Percentiles rank a stretch among this genome's conserved stretches.
Evolutionary conservation across 1,139 yeast genomes (phyloP).

Genomic region (Yamadazyma friedrichii): DNA sequence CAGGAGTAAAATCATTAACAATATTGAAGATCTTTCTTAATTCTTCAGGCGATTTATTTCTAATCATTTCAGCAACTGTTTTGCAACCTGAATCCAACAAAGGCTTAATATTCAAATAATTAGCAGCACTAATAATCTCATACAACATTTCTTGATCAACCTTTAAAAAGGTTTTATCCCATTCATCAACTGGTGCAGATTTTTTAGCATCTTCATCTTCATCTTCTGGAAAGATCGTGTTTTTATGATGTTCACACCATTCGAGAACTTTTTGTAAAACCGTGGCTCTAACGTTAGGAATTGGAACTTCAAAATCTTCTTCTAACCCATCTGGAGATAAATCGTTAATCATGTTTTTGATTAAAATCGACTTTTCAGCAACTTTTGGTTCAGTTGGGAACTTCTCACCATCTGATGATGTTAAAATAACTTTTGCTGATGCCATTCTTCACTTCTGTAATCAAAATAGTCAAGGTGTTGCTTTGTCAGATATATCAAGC

Average conservation of each 20-base stretch:
- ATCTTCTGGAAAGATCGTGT: slow-evolving; percentile 69
- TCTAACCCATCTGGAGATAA: slow-evolving; percentile 60
- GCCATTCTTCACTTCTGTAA: neutral
- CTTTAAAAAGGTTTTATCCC: slow-evolving; percentile 95
- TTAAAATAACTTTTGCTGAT: slow-evolving; percentile 59
- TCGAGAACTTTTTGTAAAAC: slow-evolving; percentile 90
- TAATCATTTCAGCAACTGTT: slow-evolving; percentile 97
- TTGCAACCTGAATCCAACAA: slow-evolving; percentile 94
- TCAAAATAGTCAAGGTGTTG: neutral
- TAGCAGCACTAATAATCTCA: slow-evolving; percentile 94
- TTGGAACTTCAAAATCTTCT: slow-evolving; percentile 80
- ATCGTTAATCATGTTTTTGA: slow-evolving; percentile 90
- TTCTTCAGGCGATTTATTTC: slow-evolving; percentile 94
- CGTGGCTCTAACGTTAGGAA: slow-evolving; percentile 84
- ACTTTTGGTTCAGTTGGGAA: slow-evolving; percentile 78
- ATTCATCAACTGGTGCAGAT: slow-evolving; percentile 83
- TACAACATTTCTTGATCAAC: slow-evolving; percentile 99
- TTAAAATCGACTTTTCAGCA: slow-evolving; percentile 84
- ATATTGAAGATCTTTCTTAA: slow-evolving; percentile 95
- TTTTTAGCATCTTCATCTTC: slow-evolving; percentile 82
- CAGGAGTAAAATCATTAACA: slow-evolving; percentile 92
- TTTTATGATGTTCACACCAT: slow-evolving; percentile 97
- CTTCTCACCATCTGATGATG: slow-evolving; percentile 72
- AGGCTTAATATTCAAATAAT: slow-evolving; percentile 90
- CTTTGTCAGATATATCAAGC: neutral